Percentiles rank a stretch among this genome's conserved stretches.
These are phyloP conservation scores for Venturia carpophila DNA, from an alignment of 2,329 filamentous ascomycete genomes.

Conservation along the genomic window DNA sequence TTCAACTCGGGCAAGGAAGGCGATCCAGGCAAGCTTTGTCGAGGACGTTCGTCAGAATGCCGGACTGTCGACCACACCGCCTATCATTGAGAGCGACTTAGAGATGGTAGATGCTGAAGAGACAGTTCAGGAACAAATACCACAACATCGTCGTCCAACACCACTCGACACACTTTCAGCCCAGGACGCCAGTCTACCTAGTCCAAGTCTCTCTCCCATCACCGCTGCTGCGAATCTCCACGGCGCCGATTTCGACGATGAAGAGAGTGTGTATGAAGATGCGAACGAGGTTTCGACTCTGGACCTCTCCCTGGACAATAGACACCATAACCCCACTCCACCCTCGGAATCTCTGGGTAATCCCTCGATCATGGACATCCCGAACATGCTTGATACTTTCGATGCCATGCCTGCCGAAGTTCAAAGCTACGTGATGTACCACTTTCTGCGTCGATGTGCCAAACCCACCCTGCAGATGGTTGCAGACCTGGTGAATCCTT, in stretches of 20 bases:
- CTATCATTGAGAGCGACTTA: slow-evolving; percentile 63
- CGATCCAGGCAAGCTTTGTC: background rate
- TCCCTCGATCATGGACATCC: slow-evolving; percentile 62
- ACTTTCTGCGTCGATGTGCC: slow-evolving; percentile 79
- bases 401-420: slow-evolving; percentile 85
- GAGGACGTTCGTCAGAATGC: background rate
- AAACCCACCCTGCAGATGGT: slow-evolving; percentile 84
- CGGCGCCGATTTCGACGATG: slow-evolving; percentile 24
- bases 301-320: slow-evolving; percentile 24
- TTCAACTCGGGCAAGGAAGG: background rate
- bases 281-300: slow-evolving; percentile 32
- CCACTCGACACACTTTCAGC: slow-evolving; percentile 62
- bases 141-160: slow-evolving; percentile 32
- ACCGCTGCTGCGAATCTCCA: slow-evolving; percentile 62
- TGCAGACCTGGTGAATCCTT: slow-evolving; percentile 84
- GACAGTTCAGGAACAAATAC: slow-evolving; percentile 9
- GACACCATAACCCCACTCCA: background rate
- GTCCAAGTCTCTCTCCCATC: slow-evolving; percentile 83
- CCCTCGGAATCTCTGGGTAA: slow-evolving; percentile 21
- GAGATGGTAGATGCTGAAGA: slow-evolving; percentile 48
- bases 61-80: slow-evolving; percentile 38
- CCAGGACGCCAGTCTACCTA: slow-evolving; percentile 87
- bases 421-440: slow-evolving; percentile 95
- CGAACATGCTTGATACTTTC: slow-evolving; percentile 78
- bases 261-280: slow-evolving; percentile 23